Base-by-base conservation (phyloP, 2,329 filamentous ascomycete genomes). In the Cryphonectria nitschkei region DNA sequence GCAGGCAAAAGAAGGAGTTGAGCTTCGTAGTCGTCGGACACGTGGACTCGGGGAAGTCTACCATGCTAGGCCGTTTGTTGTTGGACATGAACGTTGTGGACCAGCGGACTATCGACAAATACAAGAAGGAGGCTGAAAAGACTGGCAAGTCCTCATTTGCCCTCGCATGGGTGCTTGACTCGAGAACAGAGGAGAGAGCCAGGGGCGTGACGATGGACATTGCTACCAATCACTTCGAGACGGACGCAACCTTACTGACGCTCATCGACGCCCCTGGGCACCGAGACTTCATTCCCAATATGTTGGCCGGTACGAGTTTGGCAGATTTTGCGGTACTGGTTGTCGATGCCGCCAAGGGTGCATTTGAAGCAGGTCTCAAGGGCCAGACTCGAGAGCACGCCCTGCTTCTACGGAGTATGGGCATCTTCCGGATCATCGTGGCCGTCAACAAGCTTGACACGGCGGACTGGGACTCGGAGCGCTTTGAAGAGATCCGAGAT, bases 11-110 rank as follows among this genome's bases (percentile, higher is more conserved):
- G 81, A 92, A 91, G 75, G 91, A 89, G 68, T 92, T 93, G 58
- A 97, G 94, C 78, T 97, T 98, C 81, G 94, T 97, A 9, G 95
- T 98, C 46, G 94, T 97, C 75, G 94, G 93, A 95, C 96, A 99
- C 79, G 96, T 99, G 69, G 96, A 99, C 80, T 95, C 97, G 67
- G 96, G 96, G 67, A 99, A 99, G 81, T 98, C 94, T 79, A 99
- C 96, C 7, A 86, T 99, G 52, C 98, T 99, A 95, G 96, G 95
- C 0, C 90, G 96, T n/a, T 81, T 99, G 39, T 84, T 99, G 6
- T 90, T 95, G 58, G 96, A 99, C 76, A 87, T 97, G 56, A 92
- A 95, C 72, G 92, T 95, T 37, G 90, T 99, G 8, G 93, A 97
- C 75, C 90, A 97, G 78, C 87, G 95, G 72, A 95, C 95, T 0